Percentiles rank a stretch among this genome's conserved stretches.
Conservation (phyloP, 345 rosid genomes). For the Turritis glabra region DNA sequence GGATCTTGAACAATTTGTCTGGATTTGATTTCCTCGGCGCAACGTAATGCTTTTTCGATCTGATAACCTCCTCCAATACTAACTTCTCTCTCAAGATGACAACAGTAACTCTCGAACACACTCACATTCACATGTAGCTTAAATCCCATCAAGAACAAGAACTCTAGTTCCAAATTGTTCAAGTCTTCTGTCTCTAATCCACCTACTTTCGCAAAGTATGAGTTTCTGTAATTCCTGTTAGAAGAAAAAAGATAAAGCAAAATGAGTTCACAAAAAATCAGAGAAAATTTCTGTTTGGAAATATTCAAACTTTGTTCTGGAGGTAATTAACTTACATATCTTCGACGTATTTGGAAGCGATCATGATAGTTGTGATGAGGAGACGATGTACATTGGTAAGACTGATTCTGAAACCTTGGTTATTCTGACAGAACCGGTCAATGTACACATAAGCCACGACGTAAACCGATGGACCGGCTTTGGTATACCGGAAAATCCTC, state of each 20-base stretch:
- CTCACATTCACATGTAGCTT: slow-evolving; percentile 83
- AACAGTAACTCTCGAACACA: slow-evolving; percentile 88
- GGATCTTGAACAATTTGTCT: slow-evolving; percentile 49
- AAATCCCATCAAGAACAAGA: slow-evolving; percentile 87
- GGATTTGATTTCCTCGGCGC: slow-evolving; percentile 86
- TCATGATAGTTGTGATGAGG: slow-evolving; percentile 82
- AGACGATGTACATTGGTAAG: slow-evolving; percentile 76
- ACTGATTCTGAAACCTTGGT: slow-evolving; percentile 66
- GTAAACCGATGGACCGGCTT: slow-evolving; percentile 80
- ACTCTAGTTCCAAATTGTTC: slow-evolving; percentile 75
- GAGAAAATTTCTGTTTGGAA: neutral
- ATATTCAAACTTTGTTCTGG: neutral
- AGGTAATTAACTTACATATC: slow-evolving; percentile 64
- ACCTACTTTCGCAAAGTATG: slow-evolving; percentile 80
- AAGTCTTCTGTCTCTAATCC: slow-evolving; percentile 70
- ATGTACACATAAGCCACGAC: slow-evolving; percentile 89
- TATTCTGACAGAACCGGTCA: slow-evolving; percentile 79
- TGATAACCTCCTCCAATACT: slow-evolving; percentile 88
- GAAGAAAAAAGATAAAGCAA: neutral
- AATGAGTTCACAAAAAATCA: neutral
- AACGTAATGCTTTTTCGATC: slow-evolving; percentile 74
- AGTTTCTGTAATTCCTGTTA: slow-evolving; percentile 85
- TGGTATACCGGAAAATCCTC: slow-evolving; percentile 82
- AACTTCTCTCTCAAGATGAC: slow-evolving; percentile 89
- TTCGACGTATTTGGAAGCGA: slow-evolving; percentile 88